These are phyloP conservation scores for Cytospora leucostoma DNA, from an alignment of 2,329 filamentous ascomycete species.

Conservation along the genomic window DNA sequence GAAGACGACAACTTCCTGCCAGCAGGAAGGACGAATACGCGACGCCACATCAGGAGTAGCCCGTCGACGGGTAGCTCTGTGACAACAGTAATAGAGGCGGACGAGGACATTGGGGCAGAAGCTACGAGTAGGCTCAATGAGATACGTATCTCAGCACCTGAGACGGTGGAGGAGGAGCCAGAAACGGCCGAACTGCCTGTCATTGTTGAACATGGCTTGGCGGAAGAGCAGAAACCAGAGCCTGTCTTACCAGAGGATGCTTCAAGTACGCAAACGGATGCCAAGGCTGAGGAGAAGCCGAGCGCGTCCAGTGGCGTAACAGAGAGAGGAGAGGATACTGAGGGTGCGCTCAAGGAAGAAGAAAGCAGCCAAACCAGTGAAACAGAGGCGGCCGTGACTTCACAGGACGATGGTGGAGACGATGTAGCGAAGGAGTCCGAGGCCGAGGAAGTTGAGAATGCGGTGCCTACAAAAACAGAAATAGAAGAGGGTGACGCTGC, in stretches of 20 bases:
- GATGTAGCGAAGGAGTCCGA: conserved; percentile 4
- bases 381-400: neutral
- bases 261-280: conserved; percentile 11
- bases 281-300: neutral
- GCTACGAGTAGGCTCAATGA: conserved; percentile 48
- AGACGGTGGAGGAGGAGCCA: conserved; percentile 54
- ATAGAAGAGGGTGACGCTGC: conserved; percentile 22
- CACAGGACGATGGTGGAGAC: neutral
- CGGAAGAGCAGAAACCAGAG: conserved; percentile 33
- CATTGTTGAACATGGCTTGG: conserved; percentile 42
- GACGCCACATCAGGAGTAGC: conserved; percentile 78
- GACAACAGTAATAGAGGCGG: conserved; percentile 78
- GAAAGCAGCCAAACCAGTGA: conserved; percentile 18
- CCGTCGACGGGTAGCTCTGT: conserved; percentile 78
- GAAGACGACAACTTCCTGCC: conserved; percentile 55
- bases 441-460: conserved; percentile 25
- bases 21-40: conserved; percentile 68
- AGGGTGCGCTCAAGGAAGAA: conserved; percentile 29
- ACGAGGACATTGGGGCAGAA: conserved; percentile 67
- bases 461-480: neutral
- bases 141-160: conserved; percentile 51
- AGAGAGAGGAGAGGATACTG: neutral
- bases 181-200: conserved; percentile 41
- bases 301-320: neutral
- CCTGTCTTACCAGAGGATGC: conserved; percentile 20